phyloP scores from a whole-genome alignment of 169 alveolate genomes.

The Cryptosporidium viatorum region DNA sequence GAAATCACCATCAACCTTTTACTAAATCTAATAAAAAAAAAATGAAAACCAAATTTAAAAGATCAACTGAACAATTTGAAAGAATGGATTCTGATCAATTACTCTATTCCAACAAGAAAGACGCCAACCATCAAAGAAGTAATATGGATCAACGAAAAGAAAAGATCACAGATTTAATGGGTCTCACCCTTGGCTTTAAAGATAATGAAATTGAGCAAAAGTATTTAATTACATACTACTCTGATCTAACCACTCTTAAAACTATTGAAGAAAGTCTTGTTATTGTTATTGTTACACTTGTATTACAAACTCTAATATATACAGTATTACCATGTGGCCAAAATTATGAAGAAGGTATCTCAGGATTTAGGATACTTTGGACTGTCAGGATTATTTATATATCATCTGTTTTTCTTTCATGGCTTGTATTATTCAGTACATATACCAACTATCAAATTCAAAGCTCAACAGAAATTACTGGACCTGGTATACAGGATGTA shows the following conservation, averaged over 20 bases:
- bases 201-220: constrained; percentile 88
- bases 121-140: not conserved
- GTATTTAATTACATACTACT: constrained; percentile 86
- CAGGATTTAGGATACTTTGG: constrained; percentile 85
- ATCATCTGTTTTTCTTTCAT: constrained; percentile 83
- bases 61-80: not conserved
- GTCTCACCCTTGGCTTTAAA: constrained; percentile 84
- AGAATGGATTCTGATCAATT: not conserved
- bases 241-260: constrained; percentile 84
- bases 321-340: constrained; percentile 84
- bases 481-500: not conserved
- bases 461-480: not conserved
- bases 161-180: constrained; percentile 75
- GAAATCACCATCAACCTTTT: too few species aligned
- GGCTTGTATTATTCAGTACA: constrained; percentile 83
- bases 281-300: constrained; percentile 87
- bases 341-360: constrained; percentile 75
- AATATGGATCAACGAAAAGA: not conserved
- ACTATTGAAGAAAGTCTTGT: constrained; percentile 89
- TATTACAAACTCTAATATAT: constrained; percentile 85
- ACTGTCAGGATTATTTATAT: constrained; percentile 88
- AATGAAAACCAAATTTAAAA: not conserved
- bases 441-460: constrained; percentile 27
- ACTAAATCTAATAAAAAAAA: not conserved
- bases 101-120: not conserved